Evolutionary conservation across 805 yeast species (phyloP).

Genomic region (Lipomyces kockii): DNA sequence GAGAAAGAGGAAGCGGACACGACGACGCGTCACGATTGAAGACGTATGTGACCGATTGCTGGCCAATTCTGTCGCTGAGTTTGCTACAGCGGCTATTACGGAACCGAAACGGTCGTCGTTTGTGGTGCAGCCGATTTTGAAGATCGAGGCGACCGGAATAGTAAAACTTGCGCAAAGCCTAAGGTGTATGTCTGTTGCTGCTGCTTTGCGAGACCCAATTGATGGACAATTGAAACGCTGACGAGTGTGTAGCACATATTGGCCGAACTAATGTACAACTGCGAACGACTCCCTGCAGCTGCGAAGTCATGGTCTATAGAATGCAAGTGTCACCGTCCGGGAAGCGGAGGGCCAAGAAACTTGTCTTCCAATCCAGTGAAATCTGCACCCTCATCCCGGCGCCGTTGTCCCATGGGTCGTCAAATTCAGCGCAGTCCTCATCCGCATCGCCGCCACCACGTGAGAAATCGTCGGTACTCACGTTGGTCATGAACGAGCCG

Average conservation of each 20-base stretch:
- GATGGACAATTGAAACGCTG: neutral
- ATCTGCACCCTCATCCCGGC: constrained; percentile 23
- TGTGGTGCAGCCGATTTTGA: constrained; percentile 25
- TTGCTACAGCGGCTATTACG: constrained; percentile 7
- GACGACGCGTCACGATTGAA: constrained; percentile 18
- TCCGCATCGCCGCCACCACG: neutral
- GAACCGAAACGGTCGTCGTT: constrained; percentile 12
- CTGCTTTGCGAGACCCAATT: neutral
- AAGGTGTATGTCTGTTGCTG: constrained; percentile 18
- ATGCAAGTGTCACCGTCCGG: neutral
- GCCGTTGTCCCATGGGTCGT: neutral
- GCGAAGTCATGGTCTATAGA: constrained; percentile 24
- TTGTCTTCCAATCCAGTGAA: constrained; percentile 29
- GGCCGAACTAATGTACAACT: constrained; percentile 11
- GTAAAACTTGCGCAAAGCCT: constrained; percentile 23
- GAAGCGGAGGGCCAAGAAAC: constrained; percentile 9
- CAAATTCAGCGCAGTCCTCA: neutral
- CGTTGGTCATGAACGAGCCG: constrained; percentile 31
- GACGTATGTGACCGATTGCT: constrained; percentile 24
- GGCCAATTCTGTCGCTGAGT: constrained; percentile 6
- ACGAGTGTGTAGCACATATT: constrained; percentile 12
- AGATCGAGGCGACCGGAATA: constrained; percentile 26
- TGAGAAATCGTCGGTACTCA: constrained; percentile 2
- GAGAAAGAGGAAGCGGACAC: neutral
- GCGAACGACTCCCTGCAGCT: constrained; percentile 23